Conservation (phyloP, 306 rosid genomes). For the Vigna mungo region DNA sequence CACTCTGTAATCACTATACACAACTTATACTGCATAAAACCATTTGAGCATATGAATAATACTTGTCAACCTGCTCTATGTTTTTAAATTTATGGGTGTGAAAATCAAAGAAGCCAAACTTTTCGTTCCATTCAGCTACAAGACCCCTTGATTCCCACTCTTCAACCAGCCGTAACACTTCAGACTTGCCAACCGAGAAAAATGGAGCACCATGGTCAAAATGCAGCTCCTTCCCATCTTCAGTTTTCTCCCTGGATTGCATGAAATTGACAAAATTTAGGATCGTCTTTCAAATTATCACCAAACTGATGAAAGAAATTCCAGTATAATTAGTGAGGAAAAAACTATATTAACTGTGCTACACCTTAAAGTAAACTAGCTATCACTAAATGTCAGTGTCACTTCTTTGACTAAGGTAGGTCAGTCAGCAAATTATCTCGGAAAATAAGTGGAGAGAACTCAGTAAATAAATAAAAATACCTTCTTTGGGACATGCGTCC, state of each 20-base stretch:
- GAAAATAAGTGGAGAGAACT: neutral
- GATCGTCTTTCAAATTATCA: slow-evolving; percentile 14
- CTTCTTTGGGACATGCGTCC: slow-evolving; percentile 95
- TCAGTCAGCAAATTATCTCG: slow-evolving; percentile 6
- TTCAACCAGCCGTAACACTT: slow-evolving; percentile 58
- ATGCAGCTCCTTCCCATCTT: slow-evolving; percentile 81
- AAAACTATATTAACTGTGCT: neutral
- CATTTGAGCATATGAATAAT: slow-evolving; percentile 21
- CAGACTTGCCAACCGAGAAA: slow-evolving; percentile 70
- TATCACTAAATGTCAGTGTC: neutral
- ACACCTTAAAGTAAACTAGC: neutral
- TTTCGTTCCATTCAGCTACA: slow-evolving; percentile 84
- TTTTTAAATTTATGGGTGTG: slow-evolving; percentile 58
- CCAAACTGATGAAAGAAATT: slow-evolving; percentile 23
- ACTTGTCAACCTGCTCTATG: slow-evolving; percentile 65
- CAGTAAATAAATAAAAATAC: slow-evolving; percentile 40
- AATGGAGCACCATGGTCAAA: slow-evolving; percentile 94
- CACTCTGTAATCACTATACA: neutral
- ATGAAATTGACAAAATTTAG: slow-evolving; percentile 35
- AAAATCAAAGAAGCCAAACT: slow-evolving; percentile 74
- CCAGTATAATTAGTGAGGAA: slow-evolving; percentile 25
- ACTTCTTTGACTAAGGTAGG: slow-evolving; percentile 4
- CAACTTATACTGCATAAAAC: neutral
- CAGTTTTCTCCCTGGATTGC: slow-evolving; percentile 66
- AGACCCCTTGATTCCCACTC: slow-evolving; percentile 86